phyloP scores from a whole-genome alignment of 208 protist genomes.

The Crithidia expoeki region DNA sequence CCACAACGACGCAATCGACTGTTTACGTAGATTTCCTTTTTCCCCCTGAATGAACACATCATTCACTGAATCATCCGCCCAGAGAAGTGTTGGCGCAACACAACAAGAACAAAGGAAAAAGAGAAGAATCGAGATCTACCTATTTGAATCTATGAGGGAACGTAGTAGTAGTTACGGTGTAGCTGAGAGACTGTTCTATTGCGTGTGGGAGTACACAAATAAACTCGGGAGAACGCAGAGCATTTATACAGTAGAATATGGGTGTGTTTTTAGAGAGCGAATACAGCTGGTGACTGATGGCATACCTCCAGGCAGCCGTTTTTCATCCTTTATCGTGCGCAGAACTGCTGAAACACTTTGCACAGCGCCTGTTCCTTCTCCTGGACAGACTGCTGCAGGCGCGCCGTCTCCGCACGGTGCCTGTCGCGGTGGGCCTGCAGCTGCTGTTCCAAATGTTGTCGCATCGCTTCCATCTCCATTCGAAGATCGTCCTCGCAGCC shows the following conservation, averaged over 20 bases:
- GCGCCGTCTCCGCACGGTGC: constrained; percentile 51
- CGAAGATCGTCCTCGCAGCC: constrained; percentile 63
- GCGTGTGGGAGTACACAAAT: too few species aligned
- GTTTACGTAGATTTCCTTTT: too few species aligned
- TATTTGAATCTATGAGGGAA: too few species aligned
- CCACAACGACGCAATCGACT: too few species aligned
- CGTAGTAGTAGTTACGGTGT: background rate
- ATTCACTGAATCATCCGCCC: too few species aligned
- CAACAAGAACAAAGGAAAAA: background rate
- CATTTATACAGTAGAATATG: too few species aligned
- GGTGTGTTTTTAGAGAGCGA: too few species aligned
- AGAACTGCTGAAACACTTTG: constrained; percentile 45
- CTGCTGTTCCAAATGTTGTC: constrained; percentile 44
- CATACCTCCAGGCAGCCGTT: too few species aligned
- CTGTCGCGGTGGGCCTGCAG: constrained; percentile 44
- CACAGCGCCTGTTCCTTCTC: constrained; percentile 78
- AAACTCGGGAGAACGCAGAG: too few species aligned
- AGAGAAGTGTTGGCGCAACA: too few species aligned
- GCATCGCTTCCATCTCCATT: constrained; percentile 55
- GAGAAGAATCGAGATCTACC: background rate
- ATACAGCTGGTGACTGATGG: too few species aligned
- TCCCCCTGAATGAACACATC: too few species aligned
- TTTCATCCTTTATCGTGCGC: constrained; percentile 1
- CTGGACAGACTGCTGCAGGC: constrained; percentile 54
- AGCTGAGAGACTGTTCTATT: background rate